Percentiles rank a stretch among this genome's conserved stretches.
Evolutionary conservation across 768 basidiomycete genomes (phyloP).

Genomic region (Pholiota conissans): DNA sequence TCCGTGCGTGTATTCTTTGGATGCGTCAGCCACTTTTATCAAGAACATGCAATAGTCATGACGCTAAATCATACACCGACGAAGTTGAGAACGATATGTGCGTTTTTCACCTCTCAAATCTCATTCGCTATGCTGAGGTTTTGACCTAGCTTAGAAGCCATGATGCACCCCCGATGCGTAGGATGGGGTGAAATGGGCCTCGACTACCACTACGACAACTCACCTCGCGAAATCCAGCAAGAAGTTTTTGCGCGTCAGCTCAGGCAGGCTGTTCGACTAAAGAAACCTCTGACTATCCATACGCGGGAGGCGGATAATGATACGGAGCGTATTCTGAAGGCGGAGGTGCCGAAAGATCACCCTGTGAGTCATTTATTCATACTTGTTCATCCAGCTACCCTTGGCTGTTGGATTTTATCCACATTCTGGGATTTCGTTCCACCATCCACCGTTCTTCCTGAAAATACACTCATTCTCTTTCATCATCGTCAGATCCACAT

Average conservation of each 20-base stretch:
- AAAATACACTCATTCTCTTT: neutral
- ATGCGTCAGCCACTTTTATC: neutral
- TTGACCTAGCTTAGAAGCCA: slow-evolving; percentile 62
- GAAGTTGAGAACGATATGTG: slow-evolving; percentile 70
- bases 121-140: neutral
- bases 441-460: too few relatives aligned
- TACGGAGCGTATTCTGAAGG: slow-evolving; percentile 74
- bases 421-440: too few relatives aligned
- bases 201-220: slow-evolving; percentile 83
- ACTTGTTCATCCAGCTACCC: too few relatives aligned
- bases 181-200: slow-evolving; percentile 90
- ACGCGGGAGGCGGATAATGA: slow-evolving; percentile 86
- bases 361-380: slow-evolving; percentile 37
- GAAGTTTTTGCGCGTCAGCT: slow-evolving; percentile 70
- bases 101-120: slow-evolving; percentile 20
- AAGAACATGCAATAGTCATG: slow-evolving; percentile 51
- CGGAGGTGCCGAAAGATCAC: slow-evolving; percentile 71
- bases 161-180: slow-evolving; percentile 79
- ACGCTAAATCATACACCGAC: slow-evolving; percentile 69
- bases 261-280: slow-evolving; percentile 59
- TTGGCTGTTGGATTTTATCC: too few relatives aligned
- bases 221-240: slow-evolving; percentile 69
- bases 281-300: slow-evolving; percentile 83
- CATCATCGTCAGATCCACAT: slow-evolving; percentile 84
- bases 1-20: slow-evolving; percentile 49